These are phyloP conservation scores for Phialophora chinensis DNA, from an alignment of 2,329 filamentous ascomycete genomes.

Conservation along the genomic window DNA sequence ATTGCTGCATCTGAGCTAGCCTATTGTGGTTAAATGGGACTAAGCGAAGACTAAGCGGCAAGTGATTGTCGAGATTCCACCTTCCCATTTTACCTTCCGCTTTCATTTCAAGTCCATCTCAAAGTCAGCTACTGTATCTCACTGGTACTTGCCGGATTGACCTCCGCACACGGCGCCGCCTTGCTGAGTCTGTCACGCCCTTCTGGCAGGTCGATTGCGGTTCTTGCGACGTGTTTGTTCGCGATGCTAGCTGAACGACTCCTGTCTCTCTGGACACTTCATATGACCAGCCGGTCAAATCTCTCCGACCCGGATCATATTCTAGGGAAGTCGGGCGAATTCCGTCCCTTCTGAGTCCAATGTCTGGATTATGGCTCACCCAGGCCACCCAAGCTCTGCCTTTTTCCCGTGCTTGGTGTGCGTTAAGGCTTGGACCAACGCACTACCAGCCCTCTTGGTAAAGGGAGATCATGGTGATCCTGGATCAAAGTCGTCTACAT, in stretches of 20 bases:
- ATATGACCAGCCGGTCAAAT: not conserved
- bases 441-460: no score
- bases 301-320: not conserved
- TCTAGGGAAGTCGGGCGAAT: not conserved
- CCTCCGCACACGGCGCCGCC: not conserved
- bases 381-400: not conserved
- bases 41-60: not conserved
- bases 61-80: not conserved
- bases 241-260: not conserved
- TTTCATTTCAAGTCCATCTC: not conserved
- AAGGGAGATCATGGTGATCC: not conserved
- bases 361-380: not conserved
- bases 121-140: not conserved
- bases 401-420: not conserved
- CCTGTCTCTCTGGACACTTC: not conserved
- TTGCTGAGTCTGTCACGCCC: not conserved
- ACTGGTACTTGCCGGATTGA: no score
- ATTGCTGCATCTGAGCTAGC: constrained; percentile 1
- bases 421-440: not conserved
- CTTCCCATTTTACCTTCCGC: not conserved
- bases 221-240: not conserved
- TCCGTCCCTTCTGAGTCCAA: not conserved
- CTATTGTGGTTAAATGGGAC: not conserved
- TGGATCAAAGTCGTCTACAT: not conserved
- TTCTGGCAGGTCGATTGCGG: not conserved